These are phyloP conservation scores for Populus hybrid DNA, from an alignment of 441 rosid species.

Conservation along the genomic window DNA sequence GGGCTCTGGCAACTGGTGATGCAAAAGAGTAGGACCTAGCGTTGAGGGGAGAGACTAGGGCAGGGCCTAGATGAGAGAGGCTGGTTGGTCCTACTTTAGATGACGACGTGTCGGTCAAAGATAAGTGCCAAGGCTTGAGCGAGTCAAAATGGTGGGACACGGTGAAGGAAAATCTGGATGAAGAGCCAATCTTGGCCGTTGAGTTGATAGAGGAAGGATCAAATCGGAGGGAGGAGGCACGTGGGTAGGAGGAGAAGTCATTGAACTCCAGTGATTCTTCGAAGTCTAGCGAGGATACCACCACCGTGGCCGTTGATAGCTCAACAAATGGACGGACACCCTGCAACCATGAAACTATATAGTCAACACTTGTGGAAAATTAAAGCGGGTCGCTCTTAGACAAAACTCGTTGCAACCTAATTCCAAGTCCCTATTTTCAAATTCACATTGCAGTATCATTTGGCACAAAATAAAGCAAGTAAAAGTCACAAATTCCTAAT, in stretches of 20 bases:
- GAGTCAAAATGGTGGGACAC: slow-evolving; percentile 87
- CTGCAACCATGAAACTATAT: slow-evolving; percentile 29
- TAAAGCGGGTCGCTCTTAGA: neutral
- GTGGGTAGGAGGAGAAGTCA: slow-evolving; percentile 60
- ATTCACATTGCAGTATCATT: neutral
- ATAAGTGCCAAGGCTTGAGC: slow-evolving; percentile 87
- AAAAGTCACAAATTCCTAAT: neutral
- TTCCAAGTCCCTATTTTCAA: neutral
- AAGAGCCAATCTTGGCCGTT: slow-evolving; percentile 74
- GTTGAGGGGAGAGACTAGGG: slow-evolving; percentile 57
- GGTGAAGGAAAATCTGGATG: slow-evolving; percentile 86
- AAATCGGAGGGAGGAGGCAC: slow-evolving; percentile 75
- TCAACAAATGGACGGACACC: slow-evolving; percentile 92
- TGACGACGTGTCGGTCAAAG: slow-evolving; percentile 58
- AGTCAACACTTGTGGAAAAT: neutral
- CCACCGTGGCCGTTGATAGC: slow-evolving; percentile 55
- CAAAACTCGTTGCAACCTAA: neutral
- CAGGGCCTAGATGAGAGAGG: slow-evolving; percentile 44
- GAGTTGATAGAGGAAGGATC: slow-evolving; percentile 57
- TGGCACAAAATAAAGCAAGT: neutral
- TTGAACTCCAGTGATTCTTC: slow-evolving; percentile 59
- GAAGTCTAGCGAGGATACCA: slow-evolving; percentile 69
- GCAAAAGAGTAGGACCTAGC: slow-evolving; percentile 75
- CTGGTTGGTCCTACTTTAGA: slow-evolving; percentile 48
- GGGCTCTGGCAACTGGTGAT: slow-evolving; percentile 60